Percentiles rank a stretch among this genome's conserved stretches.
phyloP scores from a whole-genome alignment of 345 rosid species.

The Carallia brachiata region DNA sequence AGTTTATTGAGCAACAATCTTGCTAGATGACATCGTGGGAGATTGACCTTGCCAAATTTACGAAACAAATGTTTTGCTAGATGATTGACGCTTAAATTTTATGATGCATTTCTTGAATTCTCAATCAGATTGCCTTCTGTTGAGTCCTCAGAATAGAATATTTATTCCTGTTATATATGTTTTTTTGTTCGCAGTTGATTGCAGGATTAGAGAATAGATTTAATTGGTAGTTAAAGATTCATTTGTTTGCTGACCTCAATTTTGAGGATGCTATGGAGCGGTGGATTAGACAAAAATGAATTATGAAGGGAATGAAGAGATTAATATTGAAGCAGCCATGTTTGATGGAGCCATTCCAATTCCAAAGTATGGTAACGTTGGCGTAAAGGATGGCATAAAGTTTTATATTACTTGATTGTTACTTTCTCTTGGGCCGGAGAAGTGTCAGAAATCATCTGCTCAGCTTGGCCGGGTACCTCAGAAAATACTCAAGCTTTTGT shows the following conservation, averaged over 20 bases:
- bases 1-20: too few relatives aligned
- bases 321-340: constrained; percentile 80
- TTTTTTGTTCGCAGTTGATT: background rate
- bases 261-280: constrained; percentile 60
- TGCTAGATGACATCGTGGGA: too few relatives aligned
- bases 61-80: too few relatives aligned
- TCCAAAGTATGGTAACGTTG: constrained; percentile 31
- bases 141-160: background rate
- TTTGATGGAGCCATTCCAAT: constrained; percentile 64
- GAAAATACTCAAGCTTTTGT: constrained; percentile 56
- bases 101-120: too few relatives aligned
- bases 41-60: too few relatives aligned
- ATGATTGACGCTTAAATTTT: too few relatives aligned
- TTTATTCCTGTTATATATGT: background rate
- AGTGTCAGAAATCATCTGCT: constrained; percentile 63
- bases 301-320: constrained; percentile 57
- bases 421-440: constrained; percentile 56
- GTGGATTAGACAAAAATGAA: constrained; percentile 65
- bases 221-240: background rate
- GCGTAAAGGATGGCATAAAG: constrained; percentile 32
- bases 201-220: background rate
- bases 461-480: constrained; percentile 75
- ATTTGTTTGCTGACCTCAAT: background rate
- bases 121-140: too few relatives aligned
- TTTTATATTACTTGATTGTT: constrained; percentile 70